Percentiles rank a stretch among this genome's conserved stretches.
Evolutionary conservation across 73 alveolate genomes (phyloP).

Genomic region (Paramecium bursaria): DNA sequence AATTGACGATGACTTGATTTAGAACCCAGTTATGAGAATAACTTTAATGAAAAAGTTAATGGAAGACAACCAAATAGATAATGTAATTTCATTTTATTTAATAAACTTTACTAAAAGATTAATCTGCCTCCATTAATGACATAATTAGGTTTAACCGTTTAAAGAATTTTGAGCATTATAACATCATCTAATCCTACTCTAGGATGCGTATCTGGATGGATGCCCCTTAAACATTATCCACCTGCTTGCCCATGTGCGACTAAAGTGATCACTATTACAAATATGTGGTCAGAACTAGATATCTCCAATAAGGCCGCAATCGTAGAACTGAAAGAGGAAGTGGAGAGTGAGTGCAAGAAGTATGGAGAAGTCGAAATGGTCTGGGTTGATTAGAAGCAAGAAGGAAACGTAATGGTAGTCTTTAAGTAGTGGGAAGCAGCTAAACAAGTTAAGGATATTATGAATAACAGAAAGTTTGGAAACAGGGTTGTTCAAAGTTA

Average conservation of each 20-base stretch:
- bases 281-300: conserved; percentile 61
- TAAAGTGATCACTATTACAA: conserved; percentile 32
- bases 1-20: conserved; percentile 50
- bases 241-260: conserved; percentile 61
- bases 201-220: conserved; percentile 64
- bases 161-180: conserved; percentile 58
- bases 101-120: background rate
- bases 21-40: conserved; percentile 59
- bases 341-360: conserved; percentile 56
- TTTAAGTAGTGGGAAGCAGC: conserved; percentile 61
- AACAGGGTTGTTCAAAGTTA: conserved; percentile 26
- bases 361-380: conserved; percentile 60
- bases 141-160: conserved; percentile 29
- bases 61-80: conserved; percentile 50
- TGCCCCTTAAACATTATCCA: conserved; percentile 52
- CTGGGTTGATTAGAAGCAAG: conserved; percentile 52
- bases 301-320: conserved; percentile 52
- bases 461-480: conserved; percentile 61
- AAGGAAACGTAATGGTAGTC: conserved; percentile 51
- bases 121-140: conserved; percentile 57
- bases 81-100: too few relatives aligned
- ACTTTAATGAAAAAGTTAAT: conserved; percentile 51
- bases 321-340: conserved; percentile 60
- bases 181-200: conserved; percentile 53
- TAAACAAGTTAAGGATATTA: conserved; percentile 45